Evolutionary conservation across 805 yeast genomes (phyloP), one percentile per base, ranked within the genome.

Genomic region (Pichia deserticola): DNA sequence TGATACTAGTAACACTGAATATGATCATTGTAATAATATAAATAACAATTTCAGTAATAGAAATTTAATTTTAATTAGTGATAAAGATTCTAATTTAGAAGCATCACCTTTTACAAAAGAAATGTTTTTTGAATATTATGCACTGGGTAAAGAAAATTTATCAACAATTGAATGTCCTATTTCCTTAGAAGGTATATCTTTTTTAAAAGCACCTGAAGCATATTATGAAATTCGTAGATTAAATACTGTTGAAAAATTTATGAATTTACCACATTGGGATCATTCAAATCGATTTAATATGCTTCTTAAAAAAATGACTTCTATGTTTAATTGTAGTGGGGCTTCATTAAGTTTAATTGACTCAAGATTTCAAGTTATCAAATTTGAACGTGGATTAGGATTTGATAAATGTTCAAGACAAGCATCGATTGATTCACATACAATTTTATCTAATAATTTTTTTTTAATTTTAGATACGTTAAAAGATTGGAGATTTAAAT

Each of bases 401-500:
- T 64, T 75, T 49, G 69, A 64, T n/a, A 78, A 72, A 50, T 72
- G 80, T 45, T 80, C 81, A 11, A 69, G 88, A 47, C 65, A 63
- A 25, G 66, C 80, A 2, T 80, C 89, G 7, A 63, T 86, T 42
- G 93, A 86, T 60, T 80, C 80, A 8, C 92, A 86, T 65, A 72
- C 89, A 0, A 72, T 86, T 2, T 64, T 86, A 36, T 82, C 89
- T 0, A 62, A 69, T 7, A 80, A 72, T 2, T 72, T 74, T 52
- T 76, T 86, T 48, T 67, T 79, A 4, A 55, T 86, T 7, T 60
- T 72, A 5, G 86, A 85, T 61, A 81, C 89, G 3, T 62, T 79
- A 5, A 66, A 67, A 36, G 95, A 86, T 60, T 86, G 95, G 93
- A 70, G 95, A 60, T 75, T 82, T 5, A 58, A 65, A 15, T 66